These are phyloP conservation scores for Yamadazyma tumulicola DNA, from an alignment of 805 yeast genomes.

Conservation along the genomic window DNA sequence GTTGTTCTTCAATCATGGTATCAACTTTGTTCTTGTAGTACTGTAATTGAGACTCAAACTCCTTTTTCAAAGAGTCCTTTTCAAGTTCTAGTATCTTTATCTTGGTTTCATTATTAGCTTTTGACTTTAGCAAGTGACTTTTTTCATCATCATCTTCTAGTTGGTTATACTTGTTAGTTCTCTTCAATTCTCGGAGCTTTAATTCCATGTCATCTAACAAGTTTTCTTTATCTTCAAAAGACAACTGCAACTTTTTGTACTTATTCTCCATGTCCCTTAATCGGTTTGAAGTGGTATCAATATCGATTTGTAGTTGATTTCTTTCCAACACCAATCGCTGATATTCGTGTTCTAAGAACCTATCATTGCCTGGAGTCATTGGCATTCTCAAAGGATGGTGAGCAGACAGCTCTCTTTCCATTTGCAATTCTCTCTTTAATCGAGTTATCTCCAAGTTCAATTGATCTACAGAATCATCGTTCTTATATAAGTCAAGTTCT, in stretches of 20 bases:
- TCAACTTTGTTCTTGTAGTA: slow-evolving; percentile 28
- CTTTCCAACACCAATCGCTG: slow-evolving; percentile 12
- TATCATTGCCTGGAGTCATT: not conserved
- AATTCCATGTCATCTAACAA: slow-evolving; percentile 29
- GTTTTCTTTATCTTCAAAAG: slow-evolving; percentile 31
- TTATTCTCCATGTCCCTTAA: slow-evolving; percentile 18
- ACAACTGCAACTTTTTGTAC: slow-evolving; percentile 16
- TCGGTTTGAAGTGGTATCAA: slow-evolving; percentile 36
- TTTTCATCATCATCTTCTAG: slow-evolving; percentile 33
- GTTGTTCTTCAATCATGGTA: slow-evolving; percentile 15
- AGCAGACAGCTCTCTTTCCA: slow-evolving; percentile 6
- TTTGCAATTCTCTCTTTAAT: slow-evolving; percentile 8
- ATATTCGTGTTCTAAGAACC: slow-evolving; percentile 9
- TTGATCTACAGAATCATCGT: slow-evolving; percentile 8
- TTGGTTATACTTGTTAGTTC: slow-evolving; percentile 17
- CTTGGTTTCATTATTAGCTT: slow-evolving; percentile 35
- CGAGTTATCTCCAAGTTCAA: slow-evolving; percentile 8
- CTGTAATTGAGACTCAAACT: slow-evolving; percentile 32
- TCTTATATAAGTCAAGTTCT: slow-evolving; percentile 8
- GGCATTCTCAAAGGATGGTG: not conserved
- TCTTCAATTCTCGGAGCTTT: slow-evolving; percentile 29
- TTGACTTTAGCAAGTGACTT: slow-evolving; percentile 30
- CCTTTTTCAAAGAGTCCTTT: slow-evolving; percentile 17
- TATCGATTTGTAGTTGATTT: slow-evolving; percentile 15
- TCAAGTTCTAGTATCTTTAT: slow-evolving; percentile 37